Base-by-base conservation (phyloP, 106 monocot genomes). In the Acanthochlamys bracteata region DNA sequence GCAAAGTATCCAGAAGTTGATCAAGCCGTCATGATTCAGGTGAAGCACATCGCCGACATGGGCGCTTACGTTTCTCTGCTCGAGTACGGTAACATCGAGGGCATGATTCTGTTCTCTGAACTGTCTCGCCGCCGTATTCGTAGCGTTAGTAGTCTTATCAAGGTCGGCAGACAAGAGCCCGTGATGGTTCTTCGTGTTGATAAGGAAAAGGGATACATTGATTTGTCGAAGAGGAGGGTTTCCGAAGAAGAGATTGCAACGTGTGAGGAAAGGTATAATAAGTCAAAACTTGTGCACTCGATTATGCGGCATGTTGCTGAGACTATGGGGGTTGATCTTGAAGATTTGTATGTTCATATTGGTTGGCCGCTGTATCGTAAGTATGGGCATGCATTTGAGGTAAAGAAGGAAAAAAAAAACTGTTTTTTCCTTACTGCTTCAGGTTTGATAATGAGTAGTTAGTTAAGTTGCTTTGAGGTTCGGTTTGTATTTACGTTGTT, bases 91-190 rank as follows among this genome's bases (percentile, higher is more conserved):
- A 93, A 96, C 82, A 88, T 96, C 71, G 96, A 91, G 78, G 96
- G 96, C 26, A 96, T 96, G 96, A 88, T 96, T 65, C 88, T 91
- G 69, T 96, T 96, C 76, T 88, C 90, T 58, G 96, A 96, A 76
- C 91, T 96, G 43, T 91, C 90, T 61, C 90, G 96, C 72, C 90
- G 96, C 52, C 96, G 96, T n/a, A 96, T 96, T 78, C 84, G 96
- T 51, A 78, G 76, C 70, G 80, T 96, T 26, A 74, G 76, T 71
- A 78, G 78, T 43, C 82, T 96, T 66, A 93, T 93, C 75, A 85
- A 85, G 73, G 89, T 93, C 60, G 93, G 93, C 39, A 82, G 93
- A 55, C 93, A 93, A 83, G 93, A 93, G 72, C 93, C 93, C 42
- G 89, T 84, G 57, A 93, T 93, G 78, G 93, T 96, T 24, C 82